Evolutionary conservation across 352 stramenopile genomes (phyloP).

Genomic region (Pythium grandisporangium): DNA sequence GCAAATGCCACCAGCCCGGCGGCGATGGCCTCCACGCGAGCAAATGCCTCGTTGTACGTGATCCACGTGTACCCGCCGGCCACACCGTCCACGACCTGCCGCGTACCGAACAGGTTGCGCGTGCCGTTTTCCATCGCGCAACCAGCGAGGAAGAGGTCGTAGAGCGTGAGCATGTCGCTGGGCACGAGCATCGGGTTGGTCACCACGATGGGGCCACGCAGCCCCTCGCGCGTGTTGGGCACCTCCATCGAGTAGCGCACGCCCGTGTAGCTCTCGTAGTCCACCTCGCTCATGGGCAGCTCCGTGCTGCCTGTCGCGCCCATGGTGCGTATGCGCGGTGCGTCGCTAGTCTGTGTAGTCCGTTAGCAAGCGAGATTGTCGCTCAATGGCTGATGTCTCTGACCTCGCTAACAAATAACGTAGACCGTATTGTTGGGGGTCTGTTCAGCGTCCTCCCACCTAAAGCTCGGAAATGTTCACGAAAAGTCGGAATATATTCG

Average conservation of each 20-base stretch:
- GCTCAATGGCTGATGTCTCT: too few species aligned
- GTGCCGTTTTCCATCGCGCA: slow-evolving; percentile 11
- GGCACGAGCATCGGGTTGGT: slow-evolving; percentile 11
- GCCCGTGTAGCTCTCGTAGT: slow-evolving; percentile 33
- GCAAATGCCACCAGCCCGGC: slow-evolving; percentile 7
- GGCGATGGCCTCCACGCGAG: slow-evolving; percentile 14
- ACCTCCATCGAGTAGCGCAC: slow-evolving; percentile 22
- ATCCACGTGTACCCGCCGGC: slow-evolving; percentile 27
- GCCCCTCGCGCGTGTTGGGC: slow-evolving; percentile 20
- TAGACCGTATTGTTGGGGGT: too few species aligned
- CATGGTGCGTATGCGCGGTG: too few species aligned
- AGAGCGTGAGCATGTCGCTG: slow-evolving; percentile 30
- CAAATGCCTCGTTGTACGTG: slow-evolving; percentile 23
- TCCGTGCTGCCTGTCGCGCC: slow-evolving; percentile 17
- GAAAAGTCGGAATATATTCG: too few species aligned
- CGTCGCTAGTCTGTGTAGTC: too few species aligned
- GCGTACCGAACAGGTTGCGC: slow-evolving; percentile 18
- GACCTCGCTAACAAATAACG: too few species aligned
- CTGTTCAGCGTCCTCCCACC: too few species aligned
- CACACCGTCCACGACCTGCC: slow-evolving; percentile 9
- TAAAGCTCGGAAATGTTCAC: too few species aligned
- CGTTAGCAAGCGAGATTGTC: too few species aligned
- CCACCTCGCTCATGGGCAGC: slow-evolving; percentile 29
- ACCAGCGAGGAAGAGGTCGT: slow-evolving; percentile 32
- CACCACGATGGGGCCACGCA: slow-evolving; percentile 23